A percentile compares a stretch with the other conserved stretches of the same genome.
Evolutionary conservation across 2,329 filamentous ascomycete species (phyloP).

Genomic region (Aspergillus vadensis): DNA sequence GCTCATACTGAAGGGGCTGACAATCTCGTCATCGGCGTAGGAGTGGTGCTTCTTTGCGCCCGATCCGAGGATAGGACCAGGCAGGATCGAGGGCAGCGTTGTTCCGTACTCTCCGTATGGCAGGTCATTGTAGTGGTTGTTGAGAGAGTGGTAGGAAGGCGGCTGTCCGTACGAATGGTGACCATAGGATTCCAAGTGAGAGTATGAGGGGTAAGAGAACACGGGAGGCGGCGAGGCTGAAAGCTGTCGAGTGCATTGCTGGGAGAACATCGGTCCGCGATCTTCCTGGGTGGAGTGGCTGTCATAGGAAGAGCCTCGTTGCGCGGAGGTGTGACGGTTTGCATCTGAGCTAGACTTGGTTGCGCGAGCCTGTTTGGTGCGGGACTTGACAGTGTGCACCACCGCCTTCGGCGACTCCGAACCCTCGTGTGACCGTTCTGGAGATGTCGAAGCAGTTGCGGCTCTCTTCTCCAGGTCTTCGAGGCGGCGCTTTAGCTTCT

Average conservation of each 20-base stretch:
- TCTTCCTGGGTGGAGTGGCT: conserved; percentile 47
- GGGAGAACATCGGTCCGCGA: conserved; percentile 55
- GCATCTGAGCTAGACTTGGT: conserved; percentile 31
- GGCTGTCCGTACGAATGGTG: conserved; percentile 38
- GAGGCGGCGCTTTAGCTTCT: conserved; percentile 68
- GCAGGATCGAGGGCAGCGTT: conserved; percentile 47
- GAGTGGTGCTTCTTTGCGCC: conserved; percentile 54
- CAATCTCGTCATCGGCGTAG: conserved; percentile 57
- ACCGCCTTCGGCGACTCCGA: conserved; percentile 42
- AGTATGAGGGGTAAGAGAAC: conserved; percentile 56
- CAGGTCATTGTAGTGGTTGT: conserved; percentile 35
- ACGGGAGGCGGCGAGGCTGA: conserved; percentile 60
- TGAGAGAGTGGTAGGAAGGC: conserved; percentile 37
- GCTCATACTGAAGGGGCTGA: conserved; percentile 62
- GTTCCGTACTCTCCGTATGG: conserved; percentile 43
- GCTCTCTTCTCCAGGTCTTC: conserved; percentile 66
- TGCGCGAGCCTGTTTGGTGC: conserved; percentile 27
- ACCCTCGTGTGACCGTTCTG: conserved; percentile 60
- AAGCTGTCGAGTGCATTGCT: conserved; percentile 60
- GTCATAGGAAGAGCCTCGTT: conserved; percentile 40
- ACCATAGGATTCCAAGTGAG: conserved; percentile 47
- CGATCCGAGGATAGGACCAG: conserved; percentile 43
- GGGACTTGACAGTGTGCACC: conserved; percentile 26
- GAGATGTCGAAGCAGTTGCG: conserved; percentile 62
- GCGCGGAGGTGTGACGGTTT: conserved; percentile 25